Evolutionary conservation across 2,329 filamentous ascomycete species (phyloP), one percentile per base, ranked within the genome.

Genomic region (Sporothrix brasiliensis): DNA sequence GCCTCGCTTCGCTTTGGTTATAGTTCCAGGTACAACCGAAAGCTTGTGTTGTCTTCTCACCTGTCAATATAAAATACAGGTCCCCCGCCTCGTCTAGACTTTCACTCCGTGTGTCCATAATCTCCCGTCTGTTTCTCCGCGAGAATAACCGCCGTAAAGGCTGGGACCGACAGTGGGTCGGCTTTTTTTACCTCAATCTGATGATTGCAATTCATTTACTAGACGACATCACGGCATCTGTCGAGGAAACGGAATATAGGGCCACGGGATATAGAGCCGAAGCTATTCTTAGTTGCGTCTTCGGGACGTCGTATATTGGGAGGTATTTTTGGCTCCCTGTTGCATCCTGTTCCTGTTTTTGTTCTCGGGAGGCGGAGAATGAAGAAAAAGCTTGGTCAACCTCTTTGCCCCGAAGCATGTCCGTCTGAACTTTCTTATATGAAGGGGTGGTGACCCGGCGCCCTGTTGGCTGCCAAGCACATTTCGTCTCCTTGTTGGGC

Each of bases 121-220:
- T 34, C 54, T 34, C 14, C 13, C 54, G 2, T 63, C n/a, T 16
- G 10, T 47, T 21, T 11, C 16, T 47, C 21, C 4, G 47, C 24
- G 58, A 5, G 24, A 47, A 63, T 63, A 63, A 39, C 58, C 39
- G 58, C 39, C 47, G 39, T 47, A 21, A 21, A 47, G 39, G 27
- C 39, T 39, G 54, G 39, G 30, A 9, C 5, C 3, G 53, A 56
- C 14, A 16, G 34, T 30, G 56, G 30, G 11, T 60, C 30, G 56
- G 56, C 53, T 19, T 41, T 41, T 16, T 58, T 16, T 11, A 19
- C 30, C 41, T 30, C 41, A 16, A 11, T 11, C 19, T 41, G 13
- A 39, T 60, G 56, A 41, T 60, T 60, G 30, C 56, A 60, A 60
- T 60, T 60, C 34, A 60, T 41, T 3, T 60, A 60, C 30, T 13